Evolutionary conservation across 129 eudicot genomes (phyloP), one percentile per base, ranked within the genome.

Genomic region (Flaveria bidentis): DNA sequence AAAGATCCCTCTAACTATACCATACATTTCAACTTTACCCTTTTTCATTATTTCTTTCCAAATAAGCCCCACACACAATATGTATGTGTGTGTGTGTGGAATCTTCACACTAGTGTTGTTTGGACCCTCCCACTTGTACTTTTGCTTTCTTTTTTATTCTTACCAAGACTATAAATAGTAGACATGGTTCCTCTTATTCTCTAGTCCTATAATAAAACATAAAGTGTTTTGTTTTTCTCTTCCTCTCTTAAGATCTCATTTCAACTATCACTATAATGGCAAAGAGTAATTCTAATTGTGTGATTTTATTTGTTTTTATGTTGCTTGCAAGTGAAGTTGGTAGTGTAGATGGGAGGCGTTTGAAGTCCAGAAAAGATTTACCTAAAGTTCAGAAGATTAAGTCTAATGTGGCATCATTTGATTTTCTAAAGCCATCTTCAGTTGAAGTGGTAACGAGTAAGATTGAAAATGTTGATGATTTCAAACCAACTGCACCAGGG

Each of bases 401-500:
- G 50, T 17, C 20, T 23, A 44, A 39, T 2, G 39, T 51, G 26
- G 62, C 51, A 25, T 44, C 76, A 13, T 57, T 57, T 8, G 7
- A 3, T 15, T 77, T 10, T 16, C 47, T 7, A 25, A 53, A 30
- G 46, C 14, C 44, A 56, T n/a, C 76, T 12, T 26, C 69, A 3
- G 4, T 22, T n/a, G 17, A 25, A 26, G 70, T 56, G 51, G 60
- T 44, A 56, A 56, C 51, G 0, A 78, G 70, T 78, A 78, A 78
- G 25, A 33, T 70, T 9, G 71, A 44, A 57, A 58, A 23, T 0
- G 80, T 74, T 16, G 86, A 83, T 50, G 84, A 83, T 80, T 85
- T 83, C 46, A 83, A 83, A 58, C 96, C 90, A 33, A 90, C 92
- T 28, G 26, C 83, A 65, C 92, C 89, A 36, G 96, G 91, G 36